These are phyloP conservation scores for Apiotrichum gamsii DNA, from an alignment of 1,284 basidiomycete genomes.

Conservation along the genomic window DNA sequence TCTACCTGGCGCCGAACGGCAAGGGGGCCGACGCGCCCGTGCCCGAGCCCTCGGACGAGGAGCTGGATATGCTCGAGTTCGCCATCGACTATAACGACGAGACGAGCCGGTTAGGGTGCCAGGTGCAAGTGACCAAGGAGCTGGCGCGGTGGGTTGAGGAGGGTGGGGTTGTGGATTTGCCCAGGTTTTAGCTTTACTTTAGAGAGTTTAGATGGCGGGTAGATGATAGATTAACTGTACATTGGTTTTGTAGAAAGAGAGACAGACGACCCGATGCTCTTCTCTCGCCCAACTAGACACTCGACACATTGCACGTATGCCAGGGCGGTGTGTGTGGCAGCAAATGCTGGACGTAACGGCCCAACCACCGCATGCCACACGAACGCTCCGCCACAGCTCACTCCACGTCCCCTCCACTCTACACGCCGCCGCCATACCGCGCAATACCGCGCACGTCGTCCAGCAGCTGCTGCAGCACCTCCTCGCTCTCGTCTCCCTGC, in stretches of 20 bases:
- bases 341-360: no score
- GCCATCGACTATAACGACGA: conserved; percentile 38
- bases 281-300: no score
- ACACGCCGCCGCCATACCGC: conserved; percentile 23
- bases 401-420: no score
- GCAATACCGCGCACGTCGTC: conserved; percentile 35
- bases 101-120: conserved; percentile 44
- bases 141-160: conserved; percentile 35
- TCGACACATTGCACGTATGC: neutral
- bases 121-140: conserved; percentile 39
- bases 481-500: conserved; percentile 30
- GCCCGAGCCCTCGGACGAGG: conserved; percentile 35
- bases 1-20: conserved; percentile 30
- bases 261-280: no score
- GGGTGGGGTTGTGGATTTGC: conserved; percentile 39
- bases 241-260: no score
- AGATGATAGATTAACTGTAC: neutral
- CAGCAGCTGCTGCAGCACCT: conserved; percentile 28
- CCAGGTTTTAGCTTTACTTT: conserved; percentile 27
- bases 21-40: conserved; percentile 27
- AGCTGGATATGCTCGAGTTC: conserved; percentile 47
- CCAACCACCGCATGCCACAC: no score
- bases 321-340: no score
- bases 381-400: no score
- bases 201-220: neutral